phyloP scores from a whole-genome alignment of 768 basidiomycete species.

The Pseudohyphozyma bogoriensis region DNA sequence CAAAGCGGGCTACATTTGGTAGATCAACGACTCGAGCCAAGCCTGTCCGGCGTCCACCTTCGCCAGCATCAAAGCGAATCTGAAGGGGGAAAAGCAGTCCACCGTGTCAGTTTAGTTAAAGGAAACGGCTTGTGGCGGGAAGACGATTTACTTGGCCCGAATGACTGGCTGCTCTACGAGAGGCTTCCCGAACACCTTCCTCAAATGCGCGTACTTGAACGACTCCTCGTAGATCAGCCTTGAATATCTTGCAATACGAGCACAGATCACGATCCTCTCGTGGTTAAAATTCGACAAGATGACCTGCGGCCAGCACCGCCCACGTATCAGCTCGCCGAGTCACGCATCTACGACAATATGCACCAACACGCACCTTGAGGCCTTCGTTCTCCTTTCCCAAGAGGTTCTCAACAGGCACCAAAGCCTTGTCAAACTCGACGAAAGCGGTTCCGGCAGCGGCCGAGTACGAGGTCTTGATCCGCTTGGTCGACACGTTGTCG shows the following conservation, averaged over 20 bases:
- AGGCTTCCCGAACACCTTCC: conserved; percentile 85
- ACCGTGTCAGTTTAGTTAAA: too few species aligned
- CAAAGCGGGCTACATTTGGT: conserved; percentile 42
- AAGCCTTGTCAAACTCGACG: conserved; percentile 72
- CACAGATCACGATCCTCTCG: conserved; percentile 78
- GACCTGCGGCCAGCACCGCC: too few species aligned
- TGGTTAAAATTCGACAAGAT: conserved; percentile 47
- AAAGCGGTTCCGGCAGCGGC: conserved; percentile 71
- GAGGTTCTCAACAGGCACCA: conserved; percentile 77
- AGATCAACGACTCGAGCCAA: conserved; percentile 81
- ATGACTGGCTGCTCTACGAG: conserved; percentile 70
- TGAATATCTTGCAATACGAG: conserved; percentile 37
- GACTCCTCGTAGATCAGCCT: conserved; percentile 17
- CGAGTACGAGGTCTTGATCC: conserved; percentile 86
- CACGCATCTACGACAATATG: too few species aligned
- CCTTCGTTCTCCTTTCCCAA: conserved; percentile 72
- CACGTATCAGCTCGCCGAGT: too few species aligned
- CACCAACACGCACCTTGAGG: conserved; percentile 49
- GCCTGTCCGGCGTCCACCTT: conserved; percentile 67
- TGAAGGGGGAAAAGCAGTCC: conserved; percentile 8
- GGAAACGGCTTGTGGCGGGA: too few species aligned
- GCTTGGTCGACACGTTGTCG: conserved; percentile 66
- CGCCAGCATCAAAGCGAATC: conserved; percentile 74
- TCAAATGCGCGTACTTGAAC: conserved; percentile 69
- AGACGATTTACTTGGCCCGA: conserved; percentile 51